A percentile compares a stretch with the other conserved stretches of the same genome.
These are phyloP conservation scores for Arabidopsis arenosa DNA, from an alignment of 345 rosid genomes.

Conservation along the genomic window DNA sequence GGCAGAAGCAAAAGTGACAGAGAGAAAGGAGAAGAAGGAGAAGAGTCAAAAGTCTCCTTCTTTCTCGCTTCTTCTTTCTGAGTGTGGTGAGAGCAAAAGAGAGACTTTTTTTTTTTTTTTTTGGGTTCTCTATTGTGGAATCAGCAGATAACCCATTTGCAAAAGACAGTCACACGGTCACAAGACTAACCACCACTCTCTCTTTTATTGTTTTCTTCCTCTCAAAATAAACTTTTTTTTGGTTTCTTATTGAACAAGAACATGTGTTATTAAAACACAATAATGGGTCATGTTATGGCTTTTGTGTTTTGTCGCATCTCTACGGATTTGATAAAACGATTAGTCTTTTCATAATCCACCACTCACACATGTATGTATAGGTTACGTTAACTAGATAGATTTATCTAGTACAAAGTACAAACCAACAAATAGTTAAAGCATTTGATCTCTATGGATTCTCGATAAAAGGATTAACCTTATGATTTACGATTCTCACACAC, in stretches of 20 bases:
- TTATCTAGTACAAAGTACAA: background rate
- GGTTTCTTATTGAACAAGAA: background rate
- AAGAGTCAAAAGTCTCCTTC: constrained; percentile 47
- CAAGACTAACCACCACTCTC: constrained; percentile 1
- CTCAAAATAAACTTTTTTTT: background rate
- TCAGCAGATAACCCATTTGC: constrained; percentile 17
- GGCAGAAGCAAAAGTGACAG: constrained; percentile 21
- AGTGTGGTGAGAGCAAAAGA: constrained; percentile 20
- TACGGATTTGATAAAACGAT: background rate
- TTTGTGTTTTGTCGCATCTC: background rate
- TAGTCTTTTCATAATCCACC: background rate
- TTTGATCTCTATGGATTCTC: too few species aligned
- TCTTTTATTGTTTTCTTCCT: background rate
- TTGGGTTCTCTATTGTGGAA: background rate
- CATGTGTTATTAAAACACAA: background rate
- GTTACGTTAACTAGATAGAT: background rate
- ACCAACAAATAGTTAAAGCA: background rate
- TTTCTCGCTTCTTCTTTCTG: constrained; percentile 25
- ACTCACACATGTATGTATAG: background rate
- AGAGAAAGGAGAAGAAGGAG: constrained; percentile 39
- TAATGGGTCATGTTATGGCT: background rate
- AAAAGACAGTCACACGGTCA: constrained; percentile 12
- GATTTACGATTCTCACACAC: too few species aligned
- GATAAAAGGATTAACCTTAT: too few species aligned
- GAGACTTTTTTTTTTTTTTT: background rate